Evolutionary conservation across 2,329 filamentous ascomycete genomes (phyloP).

Genomic region (Penicillium sp.): DNA sequence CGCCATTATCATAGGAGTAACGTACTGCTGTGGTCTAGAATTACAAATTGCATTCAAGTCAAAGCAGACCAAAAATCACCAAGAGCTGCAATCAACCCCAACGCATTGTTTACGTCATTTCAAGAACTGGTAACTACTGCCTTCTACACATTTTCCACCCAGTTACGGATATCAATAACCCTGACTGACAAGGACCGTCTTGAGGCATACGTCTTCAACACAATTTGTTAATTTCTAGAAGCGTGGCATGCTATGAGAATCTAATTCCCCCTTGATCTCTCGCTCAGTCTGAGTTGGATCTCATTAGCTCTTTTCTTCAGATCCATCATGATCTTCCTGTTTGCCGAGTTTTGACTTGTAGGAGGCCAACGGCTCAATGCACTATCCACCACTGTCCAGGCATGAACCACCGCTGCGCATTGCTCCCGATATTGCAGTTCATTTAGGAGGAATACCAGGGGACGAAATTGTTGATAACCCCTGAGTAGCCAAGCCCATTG

Average conservation of each 20-base stretch:
- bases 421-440: background rate
- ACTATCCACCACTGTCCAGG: background rate
- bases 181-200: too few species aligned
- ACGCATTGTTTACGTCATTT: too few species aligned
- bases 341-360: background rate
- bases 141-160: too few species aligned
- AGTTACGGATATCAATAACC: too few species aligned
- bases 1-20: too few species aligned
- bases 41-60: too few species aligned
- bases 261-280: background rate
- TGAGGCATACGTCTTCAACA: too few species aligned
- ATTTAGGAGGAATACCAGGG: slow-evolving; percentile 16
- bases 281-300: background rate
- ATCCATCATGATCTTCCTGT: background rate
- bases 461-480: slow-evolving; percentile 20
- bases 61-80: too few species aligned
- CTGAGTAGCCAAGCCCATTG: slow-evolving; percentile 23
- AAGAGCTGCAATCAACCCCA: too few species aligned
- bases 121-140: too few species aligned
- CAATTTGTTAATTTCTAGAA: too few species aligned
- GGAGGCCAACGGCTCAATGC: background rate
- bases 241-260: background rate
- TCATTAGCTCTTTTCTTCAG: background rate
- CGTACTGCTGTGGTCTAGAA: too few species aligned
- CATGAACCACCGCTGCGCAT: background rate